Base-by-base conservation (phyloP, 2,329 filamentous ascomycete species). In the Phialophora verrucosa region DNA sequence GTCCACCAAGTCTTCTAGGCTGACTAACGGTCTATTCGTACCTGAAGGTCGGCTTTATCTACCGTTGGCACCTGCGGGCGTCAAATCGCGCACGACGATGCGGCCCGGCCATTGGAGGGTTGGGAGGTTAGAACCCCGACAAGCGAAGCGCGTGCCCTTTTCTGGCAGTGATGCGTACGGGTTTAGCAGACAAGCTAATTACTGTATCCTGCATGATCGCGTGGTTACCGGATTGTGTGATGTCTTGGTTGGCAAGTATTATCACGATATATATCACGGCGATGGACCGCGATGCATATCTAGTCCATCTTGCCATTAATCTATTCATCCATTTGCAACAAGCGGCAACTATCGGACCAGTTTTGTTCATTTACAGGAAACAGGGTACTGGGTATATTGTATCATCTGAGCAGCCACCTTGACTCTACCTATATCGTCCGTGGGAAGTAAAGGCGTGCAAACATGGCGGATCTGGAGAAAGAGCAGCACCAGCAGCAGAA, bases 21-120 rank as follows among this genome's bases (percentile, higher is more conserved):
- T 59, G 23, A 59, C 56, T 59, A 59, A 59, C 56, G 5, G 7
- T 10, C 12, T 4, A 2, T 8, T 58, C 55, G 55, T 58, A 58
- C 55, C 35, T 17, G 23, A 47, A 42, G 23, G 29, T 42, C n/a
- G 27, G 32, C 7, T 7, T 35, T 3, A 10, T 35, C 32, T n/a
- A 29, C 11, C 25, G 20, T 35, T 35, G 25, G 27, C 35, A 5
- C 11, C 7, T 17, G 6, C 7, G 27, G n/a, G 35, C 25, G n/a
- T 3, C 23, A 59, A 59, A 59, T 47, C 56, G 38, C 56, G 38
- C 56, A 59, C 32, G 23, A 12, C 14, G 1, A 17, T 14, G 31
- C 55, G 55, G 20, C 23, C 27, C 38, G 11, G 32, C 23, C n/a
- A 25, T 42, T 58, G 55, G 35, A 47, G 35, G 20, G 29, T 29